phyloP scores from a whole-genome alignment of 352 stramenopile species.

The Globisporangium barbulae region DNA sequence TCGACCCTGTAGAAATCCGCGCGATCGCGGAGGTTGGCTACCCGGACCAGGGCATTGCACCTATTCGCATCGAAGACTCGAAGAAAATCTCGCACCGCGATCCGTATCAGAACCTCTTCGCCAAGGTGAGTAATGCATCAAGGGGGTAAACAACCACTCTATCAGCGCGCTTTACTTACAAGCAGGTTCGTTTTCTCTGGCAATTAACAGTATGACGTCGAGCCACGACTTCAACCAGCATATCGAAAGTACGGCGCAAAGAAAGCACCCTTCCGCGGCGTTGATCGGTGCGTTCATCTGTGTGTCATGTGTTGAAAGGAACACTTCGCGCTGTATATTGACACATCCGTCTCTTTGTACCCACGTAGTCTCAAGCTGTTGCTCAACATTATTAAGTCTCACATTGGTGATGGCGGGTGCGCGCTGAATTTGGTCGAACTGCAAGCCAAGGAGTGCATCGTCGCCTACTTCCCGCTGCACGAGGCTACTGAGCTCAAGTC shows the following conservation, averaged over 20 bases:
- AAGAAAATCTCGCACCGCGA: slow-evolving; percentile 48
- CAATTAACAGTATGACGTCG: slow-evolving; percentile 47
- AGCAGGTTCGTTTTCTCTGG: background rate
- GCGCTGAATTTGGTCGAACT: slow-evolving; percentile 54
- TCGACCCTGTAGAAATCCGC: slow-evolving; percentile 53
- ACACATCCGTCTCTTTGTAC: background rate
- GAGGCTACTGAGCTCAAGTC: slow-evolving; percentile 40
- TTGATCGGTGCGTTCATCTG: slow-evolving; percentile 40
- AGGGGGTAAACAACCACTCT: background rate
- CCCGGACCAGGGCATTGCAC: slow-evolving; percentile 52
- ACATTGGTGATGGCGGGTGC: slow-evolving; percentile 52
- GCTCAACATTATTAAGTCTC: slow-evolving; percentile 63
- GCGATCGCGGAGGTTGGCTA: slow-evolving; percentile 54
- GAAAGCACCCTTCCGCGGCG: slow-evolving; percentile 67
- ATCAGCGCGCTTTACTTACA: background rate
- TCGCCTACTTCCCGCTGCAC: slow-evolving; percentile 60
- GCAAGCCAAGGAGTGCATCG: slow-evolving; percentile 51
- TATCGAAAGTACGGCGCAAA: slow-evolving; percentile 74
- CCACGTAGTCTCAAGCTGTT: slow-evolving; percentile 57
- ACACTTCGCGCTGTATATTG: background rate
- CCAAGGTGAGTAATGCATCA: slow-evolving; percentile 28
- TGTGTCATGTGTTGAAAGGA: background rate
- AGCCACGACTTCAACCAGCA: slow-evolving; percentile 47
- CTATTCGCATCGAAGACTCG: slow-evolving; percentile 59
- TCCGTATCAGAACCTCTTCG: slow-evolving; percentile 69